Evolutionary conservation across 139 green algal species (phyloP), one percentile per base, ranked within the genome.

Genomic region (Medakamo hakoo): DNA sequence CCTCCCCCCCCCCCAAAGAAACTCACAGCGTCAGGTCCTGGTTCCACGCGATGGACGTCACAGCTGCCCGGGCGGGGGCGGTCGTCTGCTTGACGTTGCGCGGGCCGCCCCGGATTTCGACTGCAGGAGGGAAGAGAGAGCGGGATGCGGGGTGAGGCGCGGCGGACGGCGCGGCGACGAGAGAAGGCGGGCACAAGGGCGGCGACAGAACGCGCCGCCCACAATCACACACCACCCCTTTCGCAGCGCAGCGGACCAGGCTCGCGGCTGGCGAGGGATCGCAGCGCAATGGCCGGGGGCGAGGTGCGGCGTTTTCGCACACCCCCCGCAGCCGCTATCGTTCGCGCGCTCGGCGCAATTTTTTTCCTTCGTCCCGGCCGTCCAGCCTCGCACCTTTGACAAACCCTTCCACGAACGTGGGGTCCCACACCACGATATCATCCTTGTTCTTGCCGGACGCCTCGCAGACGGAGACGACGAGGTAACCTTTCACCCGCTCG

Each of bases 21-120:
- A 73, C 76, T 70, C 49, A 88, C 80, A 89, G 69, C 3, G 59
- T 59, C 27, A 88, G 68, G 26, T 85, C 74, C 62, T 90, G 77
- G 25, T 78, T 63, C 83, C 83, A 90, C 18, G 63, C 75, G 21
- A 87, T 73, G 5, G 62, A 69, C 23, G 75, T 77, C 4, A 71
- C 76, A 21, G 65, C 58, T 18, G 83, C 71, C 0, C 63, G 58
- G 29, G 63, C 66, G 26, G 69, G 73, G 19, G 56, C 60, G 20
- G 81, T 82, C 31, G 77, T 55, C 20, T 74, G 83, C 77, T 92
- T 92, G 55, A 88, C 63, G 25, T 81, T 87, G 27, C 73, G 74
- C 0, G 70, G 25, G 4, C 80, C 82, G 23, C 85, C 85, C 0
- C 85, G 71, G 16, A 93, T 78, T 63, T 93, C 85, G 30, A 90